Percentiles rank a stretch among this genome's conserved stretches.
These are phyloP conservation scores for Neoboletus brunneissimus DNA, from an alignment of 768 basidiomycete genomes.

Conservation along the genomic window DNA sequence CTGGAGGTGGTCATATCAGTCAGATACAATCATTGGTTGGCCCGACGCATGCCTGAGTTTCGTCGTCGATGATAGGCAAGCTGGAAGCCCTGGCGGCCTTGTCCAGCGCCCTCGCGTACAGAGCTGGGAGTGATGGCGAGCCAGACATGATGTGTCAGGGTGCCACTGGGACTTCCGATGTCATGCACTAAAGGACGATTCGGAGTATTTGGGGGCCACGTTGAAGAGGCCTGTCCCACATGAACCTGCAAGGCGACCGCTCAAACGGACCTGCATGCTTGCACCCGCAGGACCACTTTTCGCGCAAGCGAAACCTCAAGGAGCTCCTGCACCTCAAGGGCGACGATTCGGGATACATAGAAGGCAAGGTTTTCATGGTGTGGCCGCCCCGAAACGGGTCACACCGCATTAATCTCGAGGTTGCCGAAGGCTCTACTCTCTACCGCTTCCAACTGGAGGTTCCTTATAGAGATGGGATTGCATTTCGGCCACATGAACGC, in stretches of 20 bases:
- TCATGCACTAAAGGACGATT: too few relatives aligned
- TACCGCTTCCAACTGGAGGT: slow-evolving; percentile 42
- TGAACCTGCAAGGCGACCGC: slow-evolving; percentile 1
- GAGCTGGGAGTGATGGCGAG: slow-evolving; percentile 31
- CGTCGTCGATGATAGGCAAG: slow-evolving; percentile 41
- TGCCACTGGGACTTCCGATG: slow-evolving; percentile 4
- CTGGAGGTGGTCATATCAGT: slow-evolving; percentile 37
- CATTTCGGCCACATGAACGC: slow-evolving; percentile 41
- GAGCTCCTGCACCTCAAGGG: slow-evolving; percentile 33
- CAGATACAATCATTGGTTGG: background rate
- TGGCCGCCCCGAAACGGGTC: slow-evolving; percentile 36
- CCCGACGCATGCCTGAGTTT: slow-evolving; percentile 41
- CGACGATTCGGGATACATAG: slow-evolving; percentile 39
- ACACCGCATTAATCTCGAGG: slow-evolving; percentile 33
- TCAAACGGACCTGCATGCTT: background rate
- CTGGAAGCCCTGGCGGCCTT: slow-evolving; percentile 37
- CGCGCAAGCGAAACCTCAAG: slow-evolving; percentile 27
- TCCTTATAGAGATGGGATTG: slow-evolving; percentile 32
- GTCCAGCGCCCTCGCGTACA: slow-evolving; percentile 41
- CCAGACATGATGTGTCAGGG: slow-evolving; percentile 16
- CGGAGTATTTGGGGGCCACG: slow-evolving; percentile 14
- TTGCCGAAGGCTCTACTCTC: slow-evolving; percentile 7
- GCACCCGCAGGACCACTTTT: slow-evolving; percentile 16
- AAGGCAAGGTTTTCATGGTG: slow-evolving; percentile 43
- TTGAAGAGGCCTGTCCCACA: background rate